Base-by-base conservation (phyloP, 106 monocot species). In the Platanthera zijinensis region DNA sequence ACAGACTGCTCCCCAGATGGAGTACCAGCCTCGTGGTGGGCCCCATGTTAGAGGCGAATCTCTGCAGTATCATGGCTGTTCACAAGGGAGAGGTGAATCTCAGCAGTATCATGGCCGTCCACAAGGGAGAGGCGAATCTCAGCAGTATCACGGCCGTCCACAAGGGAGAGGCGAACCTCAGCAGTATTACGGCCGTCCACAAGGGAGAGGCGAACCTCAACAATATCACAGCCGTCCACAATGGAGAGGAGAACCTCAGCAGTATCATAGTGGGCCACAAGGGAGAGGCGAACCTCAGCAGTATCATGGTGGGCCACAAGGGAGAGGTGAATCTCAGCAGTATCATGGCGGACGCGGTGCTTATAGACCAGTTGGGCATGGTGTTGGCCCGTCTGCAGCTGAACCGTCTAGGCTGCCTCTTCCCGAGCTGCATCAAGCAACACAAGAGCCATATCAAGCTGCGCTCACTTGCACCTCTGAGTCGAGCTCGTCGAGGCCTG, bases 391-490 rank as follows among this genome's bases (percentile, higher is more conserved):
- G 9, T 78, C 59, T 56, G 19, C 86, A 78, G 64, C 76, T 70
- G 83, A 77, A 78, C 87, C 90, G 49, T 86, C 88, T 10, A 83
- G 82, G 80, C 80, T 78, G 30, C 57, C 81, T n/a, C 77, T 74
- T 85, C 88, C 97, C 86, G 89, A 97, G 84, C 89, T 97, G 97
- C 94, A 85, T 89, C 97, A 97, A 94, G 94, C 93, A 71, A 77
- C 83, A 54, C 80, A 82, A 81, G 47, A 75, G 67, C 77, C 66
- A 57, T 73, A 72, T 69, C 87, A 84, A 71, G 80, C 82, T 52
- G 50, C 82, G 17, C 77, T 72, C 62, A 74, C 81, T 54, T 82
- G 70, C 12, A 22, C 50, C 12, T 81, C 80, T 10, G 82, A 78
- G 76, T 68, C 85, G 11, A 80, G 87, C 57, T 82, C 87, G 1